Evolutionary conservation across 345 rosid species (phyloP).

Genomic region (Syzygium aromaticum): DNA sequence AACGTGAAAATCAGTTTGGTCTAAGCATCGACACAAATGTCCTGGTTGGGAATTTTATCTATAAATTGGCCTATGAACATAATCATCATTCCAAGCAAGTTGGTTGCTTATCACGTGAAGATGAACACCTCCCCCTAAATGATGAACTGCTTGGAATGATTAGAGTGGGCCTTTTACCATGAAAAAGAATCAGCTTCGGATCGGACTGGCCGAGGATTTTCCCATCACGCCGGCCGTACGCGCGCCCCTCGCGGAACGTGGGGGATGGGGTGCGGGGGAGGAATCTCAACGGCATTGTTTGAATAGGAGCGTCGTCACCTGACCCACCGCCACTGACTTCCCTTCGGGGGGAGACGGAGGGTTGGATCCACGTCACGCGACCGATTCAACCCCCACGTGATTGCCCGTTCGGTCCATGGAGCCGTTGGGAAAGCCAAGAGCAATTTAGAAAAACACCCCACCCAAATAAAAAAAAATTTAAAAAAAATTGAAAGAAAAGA

Average conservation of each 20-base stretch:
- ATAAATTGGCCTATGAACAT: background rate
- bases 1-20: fast-evolving
- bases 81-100: background rate
- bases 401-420: background rate
- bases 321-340: background rate
- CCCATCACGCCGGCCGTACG: background rate
- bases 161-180: background rate
- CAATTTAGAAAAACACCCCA: background rate
- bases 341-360: background rate
- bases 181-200: background rate
- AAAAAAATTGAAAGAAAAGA: background rate
- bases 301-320: background rate
- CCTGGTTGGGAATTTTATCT: too few relatives aligned
- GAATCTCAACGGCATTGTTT: background rate
- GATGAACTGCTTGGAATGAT: background rate
- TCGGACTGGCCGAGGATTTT: background rate
- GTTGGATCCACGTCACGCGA: background rate
- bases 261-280: background rate
- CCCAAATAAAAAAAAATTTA: too few relatives aligned
- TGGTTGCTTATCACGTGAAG: background rate
- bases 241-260: too few relatives aligned
- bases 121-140: too few relatives aligned
- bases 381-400: background rate
- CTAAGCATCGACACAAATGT: too few relatives aligned
- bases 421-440: background rate